A percentile compares a stretch with the other conserved stretches of the same genome.
Conservation (phyloP, 2,329 filamentous ascomycete species). For the Curvularia eragrostidis region DNA sequence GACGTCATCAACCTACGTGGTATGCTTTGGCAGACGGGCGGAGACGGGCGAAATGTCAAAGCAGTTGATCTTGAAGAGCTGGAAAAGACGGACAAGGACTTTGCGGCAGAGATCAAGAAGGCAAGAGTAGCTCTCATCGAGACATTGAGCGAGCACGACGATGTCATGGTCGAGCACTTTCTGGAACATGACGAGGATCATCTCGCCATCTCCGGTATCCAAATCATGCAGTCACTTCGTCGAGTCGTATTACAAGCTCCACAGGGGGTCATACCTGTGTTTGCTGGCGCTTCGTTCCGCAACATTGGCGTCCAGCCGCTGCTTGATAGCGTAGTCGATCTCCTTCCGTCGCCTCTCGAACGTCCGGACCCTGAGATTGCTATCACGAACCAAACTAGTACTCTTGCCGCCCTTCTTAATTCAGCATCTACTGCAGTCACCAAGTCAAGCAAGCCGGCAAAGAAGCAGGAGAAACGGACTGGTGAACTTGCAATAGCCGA, state of each 20-base stretch:
- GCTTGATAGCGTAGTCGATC: constrained; percentile 85
- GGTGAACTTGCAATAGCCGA: constrained; percentile 33
- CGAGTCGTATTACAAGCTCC: constrained; percentile 71
- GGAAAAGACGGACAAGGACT: constrained; percentile 54
- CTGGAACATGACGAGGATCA: constrained; percentile 78
- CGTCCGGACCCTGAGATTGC: constrained; percentile 80
- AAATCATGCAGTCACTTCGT: constrained; percentile 77
- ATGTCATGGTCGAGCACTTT: constrained; percentile 82
- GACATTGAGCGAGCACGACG: constrained; percentile 85
- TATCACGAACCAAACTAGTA: constrained; percentile 64
- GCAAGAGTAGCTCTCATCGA: constrained; percentile 83
- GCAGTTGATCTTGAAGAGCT: constrained; percentile 64
- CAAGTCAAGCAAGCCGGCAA: constrained; percentile 18
- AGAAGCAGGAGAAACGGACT: constrained; percentile 18
- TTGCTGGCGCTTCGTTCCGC: constrained; percentile 89
- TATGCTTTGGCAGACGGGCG: constrained; percentile 73
- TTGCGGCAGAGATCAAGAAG: constrained; percentile 72
- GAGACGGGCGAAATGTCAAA: constrained; percentile 68
- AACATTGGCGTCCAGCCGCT: constrained; percentile 94
- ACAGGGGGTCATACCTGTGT: constrained; percentile 81
- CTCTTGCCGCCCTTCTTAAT: constrained; percentile 57
- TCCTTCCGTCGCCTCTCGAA: constrained; percentile 83
- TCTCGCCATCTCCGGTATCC: constrained; percentile 66
- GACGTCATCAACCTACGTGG: constrained; percentile 80
- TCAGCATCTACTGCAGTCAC: constrained; percentile 41